Percentiles rank a stretch among this genome's conserved stretches.
Evolutionary conservation across 495 filamentous ascomycete species (phyloP).

Genomic region (Penicillium cosmopolitanum): DNA sequence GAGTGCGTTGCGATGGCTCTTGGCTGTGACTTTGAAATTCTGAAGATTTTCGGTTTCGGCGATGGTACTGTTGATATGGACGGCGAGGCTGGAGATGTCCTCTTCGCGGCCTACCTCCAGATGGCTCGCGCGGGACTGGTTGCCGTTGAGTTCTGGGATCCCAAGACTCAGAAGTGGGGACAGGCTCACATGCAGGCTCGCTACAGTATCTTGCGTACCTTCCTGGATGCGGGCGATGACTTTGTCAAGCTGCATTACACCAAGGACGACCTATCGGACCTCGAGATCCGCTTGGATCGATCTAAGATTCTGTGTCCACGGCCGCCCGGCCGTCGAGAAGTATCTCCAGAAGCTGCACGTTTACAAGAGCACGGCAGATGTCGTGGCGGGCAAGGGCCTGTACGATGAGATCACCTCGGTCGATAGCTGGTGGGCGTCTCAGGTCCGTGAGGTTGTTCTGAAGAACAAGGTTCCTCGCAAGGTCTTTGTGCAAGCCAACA

Average conservation of each 20-base stretch:
- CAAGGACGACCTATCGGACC: conserved; percentile 76
- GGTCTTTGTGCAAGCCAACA: conserved; percentile 96
- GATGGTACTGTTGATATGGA: conserved; percentile 72
- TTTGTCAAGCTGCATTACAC: conserved; percentile 80
- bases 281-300: conserved; percentile 79
- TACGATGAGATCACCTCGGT: conserved; percentile 85
- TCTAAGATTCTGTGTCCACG: conserved; percentile 76
- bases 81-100: conserved; percentile 78
- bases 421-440: conserved; percentile 75
- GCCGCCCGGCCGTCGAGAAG: conserved; percentile 76
- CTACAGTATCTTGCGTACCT: conserved; percentile 84
- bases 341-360: conserved; percentile 91
- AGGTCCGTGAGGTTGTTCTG: conserved; percentile 77
- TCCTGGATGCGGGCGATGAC: conserved; percentile 79
- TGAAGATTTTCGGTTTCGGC: conserved; percentile 90
- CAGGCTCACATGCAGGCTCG: conserved; percentile 95
- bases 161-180: conserved; percentile 86
- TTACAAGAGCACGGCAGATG: conserved; percentile 89
- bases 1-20: conserved; percentile 95
- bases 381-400: conserved; percentile 71
- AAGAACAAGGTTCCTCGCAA: conserved; percentile 89
- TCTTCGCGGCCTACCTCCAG: conserved; percentile 82
- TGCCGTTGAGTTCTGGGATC: conserved; percentile 88
- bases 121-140: conserved; percentile 91
- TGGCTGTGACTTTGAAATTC: conserved; percentile 82